Base-by-base conservation (phyloP, 192 early-diverging fungal species). In the Rhizophagus sp. region DNA sequence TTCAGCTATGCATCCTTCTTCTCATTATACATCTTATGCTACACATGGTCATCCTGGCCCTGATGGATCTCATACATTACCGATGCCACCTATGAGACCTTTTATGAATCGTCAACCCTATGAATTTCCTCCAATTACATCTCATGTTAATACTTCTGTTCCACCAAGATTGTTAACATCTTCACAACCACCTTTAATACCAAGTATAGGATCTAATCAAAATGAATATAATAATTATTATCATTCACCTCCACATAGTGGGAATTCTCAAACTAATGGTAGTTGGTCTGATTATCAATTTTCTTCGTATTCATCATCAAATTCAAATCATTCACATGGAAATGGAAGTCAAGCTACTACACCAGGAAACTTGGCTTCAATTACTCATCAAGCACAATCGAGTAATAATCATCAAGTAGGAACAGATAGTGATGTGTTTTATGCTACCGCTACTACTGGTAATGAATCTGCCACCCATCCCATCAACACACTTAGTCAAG, bases 51-150 rank as follows among this genome's bases (percentile, higher is more conserved):
- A 50, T 62, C 25, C 22, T 62, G 50, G 15, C 4, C 24, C 19
- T 34, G 50, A 75, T 75, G 50, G 57, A 33, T 22, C 73, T 13
- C 49, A 52, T 57, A 62, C 73, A 13, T 34, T 75, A 62, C 73
- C 73, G 6, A 75, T 75, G 1, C 73, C 73, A 22, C 11, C 73
- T 34, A 11, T 75, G 13, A 47, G 73, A 11, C 1, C 2, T 13
- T 75, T 34, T 57, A 30, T 36, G 73, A 74, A 75, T 75, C 52
- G 73, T 17, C 50, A 52, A 62, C 34, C 25, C n/a, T 61, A 62
- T 75, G 73, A 75, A 36, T 75, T 75, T 75, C 73, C 73, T 34
- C 73, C 73, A 9, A 9, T 75, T 62, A 62, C 50, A 61, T 36
- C 73, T 57, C 73, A 57, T 22, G 34, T 50, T 34, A 75, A 75